Percentiles rank a stretch among this genome's conserved stretches.
These are phyloP conservation scores for Zizania latifolia DNA, from an alignment of 176 grass and related monocot species.

Conservation along the genomic window DNA sequence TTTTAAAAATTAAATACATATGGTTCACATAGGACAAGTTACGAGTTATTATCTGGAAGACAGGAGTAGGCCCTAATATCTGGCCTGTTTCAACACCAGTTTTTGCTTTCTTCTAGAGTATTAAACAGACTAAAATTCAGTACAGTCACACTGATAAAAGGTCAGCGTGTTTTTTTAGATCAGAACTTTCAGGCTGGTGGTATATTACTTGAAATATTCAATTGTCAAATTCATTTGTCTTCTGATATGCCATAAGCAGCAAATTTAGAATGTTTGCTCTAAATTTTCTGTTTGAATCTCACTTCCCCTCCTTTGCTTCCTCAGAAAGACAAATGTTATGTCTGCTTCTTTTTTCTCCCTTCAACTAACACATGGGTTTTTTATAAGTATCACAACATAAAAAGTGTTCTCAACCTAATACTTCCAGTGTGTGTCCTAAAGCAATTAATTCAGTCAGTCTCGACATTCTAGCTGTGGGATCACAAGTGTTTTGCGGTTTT, in stretches of 20 bases:
- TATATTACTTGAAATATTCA: background rate
- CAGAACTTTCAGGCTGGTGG: too few species aligned
- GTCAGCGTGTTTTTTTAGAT: background rate
- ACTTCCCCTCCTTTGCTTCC: slow-evolving; percentile 4
- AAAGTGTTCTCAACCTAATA: background rate
- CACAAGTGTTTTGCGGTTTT: background rate
- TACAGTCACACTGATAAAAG: background rate
- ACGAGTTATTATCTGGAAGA: background rate
- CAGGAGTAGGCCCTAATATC: background rate
- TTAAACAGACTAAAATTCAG: background rate
- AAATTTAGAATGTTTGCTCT: background rate
- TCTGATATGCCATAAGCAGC: background rate
- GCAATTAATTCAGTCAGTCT: background rate
- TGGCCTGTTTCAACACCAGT: background rate
- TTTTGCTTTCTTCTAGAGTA: background rate
- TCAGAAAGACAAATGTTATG: background rate
- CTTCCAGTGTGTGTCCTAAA: background rate
- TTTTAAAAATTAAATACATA: background rate
- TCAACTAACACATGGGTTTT: slow-evolving; percentile 8
- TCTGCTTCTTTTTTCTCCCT: background rate
- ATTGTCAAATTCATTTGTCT: background rate
- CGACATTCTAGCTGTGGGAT: background rate
- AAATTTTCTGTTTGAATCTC: slow-evolving; percentile 11
- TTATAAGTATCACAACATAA: slow-evolving; percentile 12
- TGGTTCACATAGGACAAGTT: background rate